Base-by-base conservation (phyloP, 2,329 filamentous ascomycete genomes). In the Monilinia polystroma region DNA sequence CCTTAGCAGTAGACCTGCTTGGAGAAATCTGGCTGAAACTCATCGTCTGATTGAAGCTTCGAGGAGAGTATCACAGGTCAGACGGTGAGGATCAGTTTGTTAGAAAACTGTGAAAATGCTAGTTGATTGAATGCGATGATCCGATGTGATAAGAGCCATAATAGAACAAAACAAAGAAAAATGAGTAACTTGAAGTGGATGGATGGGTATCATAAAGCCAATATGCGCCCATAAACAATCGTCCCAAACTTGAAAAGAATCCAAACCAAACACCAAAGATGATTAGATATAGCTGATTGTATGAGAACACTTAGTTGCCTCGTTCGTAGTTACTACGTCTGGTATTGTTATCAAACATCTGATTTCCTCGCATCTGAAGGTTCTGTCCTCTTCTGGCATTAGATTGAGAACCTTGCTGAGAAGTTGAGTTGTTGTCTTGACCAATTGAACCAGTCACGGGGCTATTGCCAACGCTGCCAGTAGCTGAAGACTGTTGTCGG, bases 161-260 rank as follows among this genome's bases (percentile, higher is more conserved):
- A 51, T 52, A 26, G n/a, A 49, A 49, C 6, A 62, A 14, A 26
- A 26, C n/a, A 0, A 45, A 41, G 45, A 51, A 62, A 62, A 20
- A 38, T 29, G 12, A 62, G 45, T 1, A 38, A 51, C 5, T 3
- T 26, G 32, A 51, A 60, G n/a, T 23, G 45, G 26, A 45, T 14
- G 51, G 32, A 52, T 51, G 58, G 58, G 58, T 62, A 62, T 62
- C 58, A 60, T 20, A 60, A 51, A 60, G 32, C 45, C 32, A 8
- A 26, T 20, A 32, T 47, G 58, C 45, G n/a, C 58, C 58, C 58
- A 26, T 38, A 51, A 51, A 51, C 14, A 26, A 26, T 38, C 32
- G 29, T 26, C 58, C 57, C 45, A 62, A 51, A 38, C 32, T 14
- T 47, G 32, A 38, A 62, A 51, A 12, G 32, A 51, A 62, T 51